Evolutionary conservation across 768 basidiomycete species (phyloP), one percentile per base, ranked within the genome.

Genomic region (Cubamyces sp.): DNA sequence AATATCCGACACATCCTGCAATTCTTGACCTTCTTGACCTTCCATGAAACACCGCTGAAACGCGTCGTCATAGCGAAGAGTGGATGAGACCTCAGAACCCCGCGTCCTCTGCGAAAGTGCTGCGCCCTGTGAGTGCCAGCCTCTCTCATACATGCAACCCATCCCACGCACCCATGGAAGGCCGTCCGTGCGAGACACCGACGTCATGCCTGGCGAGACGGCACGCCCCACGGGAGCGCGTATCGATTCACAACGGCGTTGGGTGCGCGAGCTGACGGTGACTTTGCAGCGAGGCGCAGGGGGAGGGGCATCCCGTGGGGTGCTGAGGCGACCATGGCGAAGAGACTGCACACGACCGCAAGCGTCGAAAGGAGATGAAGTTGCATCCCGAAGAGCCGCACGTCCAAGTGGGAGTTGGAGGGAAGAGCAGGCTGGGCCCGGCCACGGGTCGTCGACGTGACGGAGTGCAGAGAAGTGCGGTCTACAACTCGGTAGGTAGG

Each of bases 141-240:
- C 41, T 4, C n/a, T 19, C 45, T n/a, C 28, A 8, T 21, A 46
- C 45, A 46, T 46, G 23, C 47, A 48, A 25, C 23, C 21, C 15
- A 48, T 26, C 14, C 0, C 47, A 48, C 47, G 9, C 26, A 48
- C 47, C 25, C 25, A 26, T 15, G 47, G 47, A 48, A 48, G 47
- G 16, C 3, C 21, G 9, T 21, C 1, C 47, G 23, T 14, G 25
- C 25, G 16, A 48, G 23, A 46, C 45, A 46, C 19, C 9, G 45
- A 16, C 16, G 16, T 26, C 23, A 26, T 19, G 45, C 3, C 19
- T 11, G 6, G 18, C 18, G 45, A 48, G 12, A n/a, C 41, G 25
- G 39, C 9, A 49, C 48, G 50, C 41, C 42, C 58, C 58, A 60
- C 0, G 58, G 58, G 18, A 61, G 60, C n/a, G 53, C 60, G 39